phyloP scores from a whole-genome alignment of 2,329 filamentous ascomycete species.

The Cercospora janseana region DNA sequence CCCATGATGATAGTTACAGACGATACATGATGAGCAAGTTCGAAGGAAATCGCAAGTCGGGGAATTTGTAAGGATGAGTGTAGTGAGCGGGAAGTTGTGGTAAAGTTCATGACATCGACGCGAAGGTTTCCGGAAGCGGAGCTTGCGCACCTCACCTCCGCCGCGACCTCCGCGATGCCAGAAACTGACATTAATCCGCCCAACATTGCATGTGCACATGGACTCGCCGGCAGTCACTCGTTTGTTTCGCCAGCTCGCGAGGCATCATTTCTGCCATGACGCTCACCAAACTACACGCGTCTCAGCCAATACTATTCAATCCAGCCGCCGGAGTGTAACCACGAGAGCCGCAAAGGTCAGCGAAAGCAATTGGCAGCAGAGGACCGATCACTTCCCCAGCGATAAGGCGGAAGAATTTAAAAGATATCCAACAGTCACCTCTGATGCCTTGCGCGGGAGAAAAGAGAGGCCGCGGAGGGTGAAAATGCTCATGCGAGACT shows the following conservation, averaged over 20 bases:
- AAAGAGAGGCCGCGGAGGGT: constrained; percentile 78
- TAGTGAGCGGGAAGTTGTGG: neutral
- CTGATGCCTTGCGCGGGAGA: constrained; percentile 69
- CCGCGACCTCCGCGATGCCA: constrained; percentile 6
- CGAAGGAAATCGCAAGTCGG: neutral
- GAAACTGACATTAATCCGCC: neutral
- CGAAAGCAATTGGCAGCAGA: constrained; percentile 82
- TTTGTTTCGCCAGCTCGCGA: constrained; percentile 82
- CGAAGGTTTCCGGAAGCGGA: constrained; percentile 11
- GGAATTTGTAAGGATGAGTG: neutral
- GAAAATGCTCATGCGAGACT: constrained; percentile 97
- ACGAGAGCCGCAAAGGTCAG: constrained; percentile 43
- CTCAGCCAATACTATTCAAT: constrained; percentile 6
- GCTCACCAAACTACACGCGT: constrained; percentile 43
- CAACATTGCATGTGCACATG: constrained; percentile 53
- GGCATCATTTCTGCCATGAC: constrained; percentile 55
- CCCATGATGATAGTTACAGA: constrained; percentile 19
- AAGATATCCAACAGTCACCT: constrained; percentile 78
- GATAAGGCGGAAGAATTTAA: constrained; percentile 80
- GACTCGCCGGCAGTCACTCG: constrained; percentile 75
- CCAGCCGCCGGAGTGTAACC: constrained; percentile 22
- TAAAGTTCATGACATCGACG: constrained; percentile 1
- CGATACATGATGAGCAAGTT: neutral
- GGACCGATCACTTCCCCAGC: constrained; percentile 68
- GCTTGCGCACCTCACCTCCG: constrained; percentile 7